Evolutionary conservation across 768 basidiomycete species (phyloP), one percentile per base, ranked within the genome.

Genomic region (Stropharia rugosoannulata): DNA sequence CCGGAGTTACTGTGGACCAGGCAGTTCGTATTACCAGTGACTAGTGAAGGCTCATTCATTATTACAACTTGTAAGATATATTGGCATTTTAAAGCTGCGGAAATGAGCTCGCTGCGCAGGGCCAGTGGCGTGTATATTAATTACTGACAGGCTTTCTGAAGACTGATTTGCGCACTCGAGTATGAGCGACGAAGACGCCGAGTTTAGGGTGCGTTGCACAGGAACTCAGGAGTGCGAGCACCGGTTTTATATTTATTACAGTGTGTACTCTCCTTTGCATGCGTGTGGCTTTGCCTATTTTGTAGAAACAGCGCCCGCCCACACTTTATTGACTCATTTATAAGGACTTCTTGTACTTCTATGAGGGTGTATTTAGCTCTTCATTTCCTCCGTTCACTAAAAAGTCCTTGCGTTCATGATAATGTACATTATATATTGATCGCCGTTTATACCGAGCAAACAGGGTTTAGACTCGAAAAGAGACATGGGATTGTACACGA

Each of bases 361-460:
- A 46, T 22, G 22, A 29, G 45, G 45, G 45, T 27, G 40, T 13
- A 41, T 41, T 41, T 41, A 13, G 8, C 1, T 46, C 27, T 10
- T 8, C 11, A 46, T 27, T 46, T 46, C 45, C 45, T 25, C 45
- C 45, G 45, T n/a, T n/a, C 9, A 46, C 45, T n/a, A 29, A 27
- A 46, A 12, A 22, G 8, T 46, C 45, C 45, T 25, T 22, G 11
- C 3, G 15, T 25, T 46, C 22, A 46, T 22, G 45, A 25, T 43
- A 42, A 44, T 52, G 36, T 52, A 41, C 36, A 43, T 43, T 52
- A 43, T 52, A 41, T 43, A 43, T 43, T 52, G 51, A 52, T 44
- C 29, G 35, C 41, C 32, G 51, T 45, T 19, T 52, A 25, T 37
- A 51, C 29, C 41, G 16, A 22, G 25, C 22, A 6, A 15, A 35